These are phyloP conservation scores for Purpureocillium takamizusanense DNA, from an alignment of 2,329 filamentous ascomycete species.

Conservation along the genomic window DNA sequence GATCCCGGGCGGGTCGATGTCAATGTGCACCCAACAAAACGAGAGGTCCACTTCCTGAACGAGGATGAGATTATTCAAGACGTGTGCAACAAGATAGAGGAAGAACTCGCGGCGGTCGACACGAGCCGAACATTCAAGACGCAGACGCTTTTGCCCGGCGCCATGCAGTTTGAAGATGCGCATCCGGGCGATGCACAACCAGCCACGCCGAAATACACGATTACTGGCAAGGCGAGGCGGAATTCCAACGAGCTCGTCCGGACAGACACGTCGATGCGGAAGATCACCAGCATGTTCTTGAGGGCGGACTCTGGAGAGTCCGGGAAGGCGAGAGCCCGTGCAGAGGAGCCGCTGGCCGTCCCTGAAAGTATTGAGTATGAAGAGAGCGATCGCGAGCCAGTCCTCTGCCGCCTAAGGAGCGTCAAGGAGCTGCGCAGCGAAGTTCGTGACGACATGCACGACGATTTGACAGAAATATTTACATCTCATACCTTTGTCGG, in stretches of 20 bases:
- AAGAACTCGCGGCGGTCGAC: conserved; percentile 76
- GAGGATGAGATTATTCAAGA: conserved; percentile 91
- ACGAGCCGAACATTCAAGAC: conserved; percentile 91
- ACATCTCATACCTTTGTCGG: conserved; percentile 88
- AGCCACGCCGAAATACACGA: conserved; percentile 21
- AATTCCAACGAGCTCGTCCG: conserved; percentile 71
- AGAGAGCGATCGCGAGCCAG: conserved; percentile 57
- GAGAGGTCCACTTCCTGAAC: conserved; percentile 94
- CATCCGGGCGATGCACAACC: conserved; percentile 17
- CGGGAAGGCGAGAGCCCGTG: conserved; percentile 8
- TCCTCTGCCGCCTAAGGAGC: conserved; percentile 68
- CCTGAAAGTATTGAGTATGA: conserved; percentile 60
- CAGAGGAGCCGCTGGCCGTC: conserved; percentile 24
- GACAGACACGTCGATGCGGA: conserved; percentile 79
- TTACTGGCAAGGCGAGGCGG: conserved; percentile 29
- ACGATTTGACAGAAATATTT: conserved; percentile 78
- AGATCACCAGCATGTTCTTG: conserved; percentile 89
- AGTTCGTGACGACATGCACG: conserved; percentile 76
- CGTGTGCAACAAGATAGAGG: conserved; percentile 72
- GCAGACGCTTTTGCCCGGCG: conserved; percentile 76
- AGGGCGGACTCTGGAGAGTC: conserved; percentile 35
- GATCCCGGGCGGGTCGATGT: conserved; percentile 90
- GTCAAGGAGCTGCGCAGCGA: conserved; percentile 74
- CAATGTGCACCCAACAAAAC: conserved; percentile 94
- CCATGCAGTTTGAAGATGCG: conserved; percentile 20